These are phyloP conservation scores for Lactifluus subvellereus DNA, from an alignment of 768 basidiomycete species.

Conservation along the genomic window DNA sequence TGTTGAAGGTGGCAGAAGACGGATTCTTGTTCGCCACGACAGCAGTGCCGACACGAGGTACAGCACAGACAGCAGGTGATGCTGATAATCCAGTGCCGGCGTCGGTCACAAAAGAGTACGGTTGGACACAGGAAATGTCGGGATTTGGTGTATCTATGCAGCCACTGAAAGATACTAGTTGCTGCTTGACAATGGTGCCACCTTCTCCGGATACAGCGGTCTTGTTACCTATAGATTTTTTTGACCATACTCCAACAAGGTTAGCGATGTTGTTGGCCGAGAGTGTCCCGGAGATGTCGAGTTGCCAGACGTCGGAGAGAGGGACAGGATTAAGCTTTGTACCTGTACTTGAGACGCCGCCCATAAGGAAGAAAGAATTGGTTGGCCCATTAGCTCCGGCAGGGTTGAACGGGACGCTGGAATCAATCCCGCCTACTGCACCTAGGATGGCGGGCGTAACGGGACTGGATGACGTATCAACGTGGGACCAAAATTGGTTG, in stretches of 20 bases:
- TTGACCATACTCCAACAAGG: conserved; percentile 56
- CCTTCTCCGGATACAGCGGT: conserved; percentile 46
- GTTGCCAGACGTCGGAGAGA: conserved; percentile 65
- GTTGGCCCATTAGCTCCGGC: conserved; percentile 47
- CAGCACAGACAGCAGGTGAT: conserved; percentile 48
- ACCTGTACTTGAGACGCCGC: conserved; percentile 51
- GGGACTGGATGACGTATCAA: conserved; percentile 39
- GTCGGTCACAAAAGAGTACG: conserved; percentile 54
- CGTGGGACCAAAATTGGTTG: conserved; percentile 70
- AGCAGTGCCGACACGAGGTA: conserved; percentile 52
- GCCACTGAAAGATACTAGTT: conserved; percentile 55
- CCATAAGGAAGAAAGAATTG: conserved; percentile 68
- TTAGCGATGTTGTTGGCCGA: conserved; percentile 57
- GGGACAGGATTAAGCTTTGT: conserved; percentile 32
- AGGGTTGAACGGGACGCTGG: conserved; percentile 36
- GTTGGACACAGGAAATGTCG: conserved; percentile 49
- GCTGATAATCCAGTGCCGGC: conserved; percentile 46
- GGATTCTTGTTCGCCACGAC: conserved; percentile 56
- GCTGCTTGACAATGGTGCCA: conserved; percentile 49
- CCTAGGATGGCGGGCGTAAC: conserved; percentile 59
- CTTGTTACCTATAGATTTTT: conserved; percentile 36
- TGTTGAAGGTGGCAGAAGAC: conserved; percentile 48
- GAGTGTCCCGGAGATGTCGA: conserved; percentile 63
- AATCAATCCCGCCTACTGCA: conserved; percentile 69
- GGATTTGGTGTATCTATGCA: conserved; percentile 43